Percentiles rank a stretch among this genome's conserved stretches.
phyloP scores from a whole-genome alignment of 2,329 filamentous ascomycete species.

The Lojkania enalia region DNA sequence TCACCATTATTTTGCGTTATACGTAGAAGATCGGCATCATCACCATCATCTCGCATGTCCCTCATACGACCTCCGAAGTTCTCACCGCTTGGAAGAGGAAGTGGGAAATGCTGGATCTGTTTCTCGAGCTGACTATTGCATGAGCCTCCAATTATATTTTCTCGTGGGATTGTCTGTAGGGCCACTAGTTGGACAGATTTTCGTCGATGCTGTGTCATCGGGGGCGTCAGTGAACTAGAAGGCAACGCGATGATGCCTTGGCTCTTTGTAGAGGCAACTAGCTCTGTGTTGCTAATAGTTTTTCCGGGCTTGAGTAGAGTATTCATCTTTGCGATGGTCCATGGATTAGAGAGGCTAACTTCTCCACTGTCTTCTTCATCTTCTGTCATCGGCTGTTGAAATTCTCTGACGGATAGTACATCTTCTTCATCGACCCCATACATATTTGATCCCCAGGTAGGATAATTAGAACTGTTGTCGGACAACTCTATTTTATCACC shows the following conservation, averaged over 20 bases:
- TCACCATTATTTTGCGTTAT: too few species aligned
- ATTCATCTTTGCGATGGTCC: constrained; percentile 55
- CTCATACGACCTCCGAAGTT: too few species aligned
- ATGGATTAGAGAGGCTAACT: constrained; percentile 49
- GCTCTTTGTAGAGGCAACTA: constrained; percentile 31
- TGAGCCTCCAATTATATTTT: too few species aligned
- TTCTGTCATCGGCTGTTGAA: constrained; percentile 17
- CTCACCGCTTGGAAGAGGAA: too few species aligned
- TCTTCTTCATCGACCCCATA: constrained; percentile 45
- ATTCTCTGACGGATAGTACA: constrained; percentile 25
- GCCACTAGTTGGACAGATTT: constrained; percentile 17
- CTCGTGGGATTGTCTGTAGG: constrained; percentile 19
- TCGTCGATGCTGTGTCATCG: constrained; percentile 3
- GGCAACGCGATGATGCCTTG: not conserved
- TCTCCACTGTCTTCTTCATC: constrained; percentile 35
- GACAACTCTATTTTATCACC: too few species aligned
- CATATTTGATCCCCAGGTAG: constrained; percentile 43
- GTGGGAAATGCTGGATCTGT: too few species aligned
- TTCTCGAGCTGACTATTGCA: too few species aligned
- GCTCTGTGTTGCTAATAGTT: constrained; percentile 18
- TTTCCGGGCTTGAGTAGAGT: constrained; percentile 25
- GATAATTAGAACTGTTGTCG: not conserved
- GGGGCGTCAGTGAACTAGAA: constrained; percentile 15
- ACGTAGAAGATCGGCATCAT: too few species aligned
- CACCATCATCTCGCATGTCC: too few species aligned